Conservation (phyloP, 352 stramenopile genomes). For the Phytophthora colocasiae region DNA sequence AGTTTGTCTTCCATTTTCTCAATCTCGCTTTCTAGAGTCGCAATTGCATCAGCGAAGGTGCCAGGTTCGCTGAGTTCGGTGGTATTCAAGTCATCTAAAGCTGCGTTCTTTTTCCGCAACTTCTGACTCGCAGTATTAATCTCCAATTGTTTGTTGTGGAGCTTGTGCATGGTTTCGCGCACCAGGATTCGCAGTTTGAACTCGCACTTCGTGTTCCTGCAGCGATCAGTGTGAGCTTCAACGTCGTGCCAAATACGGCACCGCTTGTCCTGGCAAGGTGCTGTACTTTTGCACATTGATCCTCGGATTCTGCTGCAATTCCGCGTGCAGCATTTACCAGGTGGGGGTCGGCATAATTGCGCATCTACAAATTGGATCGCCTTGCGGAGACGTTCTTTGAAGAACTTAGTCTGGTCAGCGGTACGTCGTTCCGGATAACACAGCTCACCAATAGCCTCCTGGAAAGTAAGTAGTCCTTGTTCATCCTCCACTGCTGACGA, state of each 20-base stretch:
- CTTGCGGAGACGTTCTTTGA: constrained; percentile 72
- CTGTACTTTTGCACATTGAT: constrained; percentile 70
- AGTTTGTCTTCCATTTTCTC: constrained; percentile 66
- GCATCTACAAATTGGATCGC: constrained; percentile 77
- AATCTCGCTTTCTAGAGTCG: constrained; percentile 29
- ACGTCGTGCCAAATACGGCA: constrained; percentile 81
- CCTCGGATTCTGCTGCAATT: constrained; percentile 70
- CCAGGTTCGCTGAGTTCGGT: constrained; percentile 44
- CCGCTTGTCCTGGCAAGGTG: constrained; percentile 73
- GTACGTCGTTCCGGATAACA: constrained; percentile 69
- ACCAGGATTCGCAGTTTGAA: constrained; percentile 77
- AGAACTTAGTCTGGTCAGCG: constrained; percentile 61
- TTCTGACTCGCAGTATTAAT: constrained; percentile 35
- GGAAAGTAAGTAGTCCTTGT: constrained; percentile 56
- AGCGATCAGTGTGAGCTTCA: constrained; percentile 72
- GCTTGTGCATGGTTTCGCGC: constrained; percentile 79
- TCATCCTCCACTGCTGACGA: constrained; percentile 55
- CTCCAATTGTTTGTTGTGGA: constrained; percentile 59
- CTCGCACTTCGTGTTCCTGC: constrained; percentile 69
- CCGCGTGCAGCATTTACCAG: constrained; percentile 50
- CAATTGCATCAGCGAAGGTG: constrained; percentile 23
- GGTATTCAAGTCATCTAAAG: constrained; percentile 41
- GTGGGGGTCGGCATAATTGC: constrained; percentile 61
- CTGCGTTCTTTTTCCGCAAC: constrained; percentile 39
- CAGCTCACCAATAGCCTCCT: constrained; percentile 72